Base-by-base conservation (phyloP, 2,329 filamentous ascomycete genomes). In the Ophioceras dolichostomum region DNA sequence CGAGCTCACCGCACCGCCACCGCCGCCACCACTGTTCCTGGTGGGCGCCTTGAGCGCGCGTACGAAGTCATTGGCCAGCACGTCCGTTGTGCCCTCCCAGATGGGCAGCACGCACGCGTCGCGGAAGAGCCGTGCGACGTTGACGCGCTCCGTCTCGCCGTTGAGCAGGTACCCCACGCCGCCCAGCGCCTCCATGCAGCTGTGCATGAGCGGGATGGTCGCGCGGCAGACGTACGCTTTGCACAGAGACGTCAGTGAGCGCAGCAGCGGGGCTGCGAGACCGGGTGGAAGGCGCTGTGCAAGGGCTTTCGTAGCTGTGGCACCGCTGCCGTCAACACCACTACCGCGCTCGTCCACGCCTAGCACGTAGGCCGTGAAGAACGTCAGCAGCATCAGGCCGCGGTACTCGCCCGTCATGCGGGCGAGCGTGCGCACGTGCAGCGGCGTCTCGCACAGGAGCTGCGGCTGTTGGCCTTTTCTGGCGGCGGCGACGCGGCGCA, bases 81-180 rank as follows among this genome's bases (percentile, higher is more conserved):
- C 76, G 47, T 83, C 79, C 0, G 79, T 83, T 0, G 81, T 85
- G 1, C 80, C 77, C 73, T 39, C 64, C 62, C 42, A 68, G 37
- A 85, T 83, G 12, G 71, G 67, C 36, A 73, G 58, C 3, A 83
- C 79, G 7, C 58, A 63, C 2, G 68, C 72, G 46, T 85, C 80
- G 7, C 82, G 68, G 47, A 76, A 75, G 1, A 84, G 59, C 6
- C 77, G 67, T 0, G 79, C 68, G 4, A 85, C 58, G 47, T 85
- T 86, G 40, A 83, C 60, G 27, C 74, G 67, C 35, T 76, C 73
- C 40, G 75, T 70, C 41, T 74, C 69, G 27, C 69, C 62, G 44
- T 58, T 80, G 47, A 76, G 64, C 18, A 79, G 65, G 45, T 81
- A 83, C 0, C 79, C 77, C 1, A 82, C 69, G 1, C 78, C 78